Evolutionary conservation across 2,329 filamentous ascomycete species (phyloP), one percentile per base, ranked within the genome.

Genomic region (Colletotrichum lini): DNA sequence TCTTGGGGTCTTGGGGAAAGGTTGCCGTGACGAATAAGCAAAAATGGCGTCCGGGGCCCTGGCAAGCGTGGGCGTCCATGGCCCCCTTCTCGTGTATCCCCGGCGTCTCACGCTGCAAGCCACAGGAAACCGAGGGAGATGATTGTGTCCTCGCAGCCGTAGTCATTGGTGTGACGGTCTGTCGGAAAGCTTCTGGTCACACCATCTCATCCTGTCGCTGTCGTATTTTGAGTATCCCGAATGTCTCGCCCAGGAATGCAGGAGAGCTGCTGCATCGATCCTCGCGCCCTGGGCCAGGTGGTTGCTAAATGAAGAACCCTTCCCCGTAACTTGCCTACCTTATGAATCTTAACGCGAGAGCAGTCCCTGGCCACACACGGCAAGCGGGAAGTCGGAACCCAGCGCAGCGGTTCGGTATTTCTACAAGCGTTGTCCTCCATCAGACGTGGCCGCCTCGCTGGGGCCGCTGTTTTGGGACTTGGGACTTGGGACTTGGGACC

Each of bases 211-310:
- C 65, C 57, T 40, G 52, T 58, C 52, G 56, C 57, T 21, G 38
- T 18, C 35, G n/a, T 62, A 13, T 10, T 45, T 2, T 18, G 49
- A 40, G 21, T 12, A 40, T 52, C 59, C 30, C n/a, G n/a, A 18
- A 45, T 72, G 69, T 72, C 69, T 64, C 64, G 53, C 53, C 59
- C 40, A 58, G 65, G 65, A 61, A 53, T 69, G 65, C 58, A 72
- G 65, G 53, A 63, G 45, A 54, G 38, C 50, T 26, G 57, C 65
- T 12, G 65, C 38, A 38, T 38, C 35, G 5, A 26, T 5, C 12
- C 12, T 42, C n/a, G 23, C n/a, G 50, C 30, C 45, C 38, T 54
- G 6, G 40, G 49, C 12, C 45, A 64, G 59, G 59, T 54, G 18
- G 18, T 47, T 38, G 42, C 59, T 72, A 50, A 64, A 64, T 52